A percentile compares a stretch with the other conserved stretches of the same genome.
Evolutionary conservation across 2,329 filamentous ascomycete genomes (phyloP).

Genomic region (Elsinoe perseae): DNA sequence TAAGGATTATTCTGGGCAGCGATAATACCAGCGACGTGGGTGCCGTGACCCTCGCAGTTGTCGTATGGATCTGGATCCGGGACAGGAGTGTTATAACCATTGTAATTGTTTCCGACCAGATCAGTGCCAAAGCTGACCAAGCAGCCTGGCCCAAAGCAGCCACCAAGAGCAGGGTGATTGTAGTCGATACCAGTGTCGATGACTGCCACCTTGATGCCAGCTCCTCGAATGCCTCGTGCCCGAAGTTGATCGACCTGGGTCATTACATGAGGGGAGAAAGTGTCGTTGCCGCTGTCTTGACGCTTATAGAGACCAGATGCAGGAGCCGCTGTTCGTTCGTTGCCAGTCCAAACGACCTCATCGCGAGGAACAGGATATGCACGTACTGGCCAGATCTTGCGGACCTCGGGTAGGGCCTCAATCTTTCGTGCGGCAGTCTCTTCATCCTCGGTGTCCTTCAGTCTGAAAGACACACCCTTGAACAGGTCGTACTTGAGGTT

Average conservation of each 20-base stretch:
- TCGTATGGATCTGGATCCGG: conserved; percentile 49
- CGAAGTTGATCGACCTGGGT: conserved; percentile 34
- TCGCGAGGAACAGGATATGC: conserved; percentile 21
- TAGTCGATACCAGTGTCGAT: conserved; percentile 50
- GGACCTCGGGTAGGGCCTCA: conserved; percentile 20
- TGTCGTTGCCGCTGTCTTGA: conserved; percentile 20
- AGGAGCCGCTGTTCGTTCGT: conserved; percentile 14
- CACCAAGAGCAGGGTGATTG: conserved; percentile 55
- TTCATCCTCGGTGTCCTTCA: conserved; percentile 20
- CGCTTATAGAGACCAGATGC: conserved; percentile 18
- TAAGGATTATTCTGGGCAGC: conserved; percentile 49
- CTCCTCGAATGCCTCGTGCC: conserved; percentile 39
- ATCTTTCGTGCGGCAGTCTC: conserved; percentile 21
- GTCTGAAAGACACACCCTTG: conserved; percentile 23
- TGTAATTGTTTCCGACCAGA: conserved; percentile 47
- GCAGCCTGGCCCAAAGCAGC: conserved; percentile 54
- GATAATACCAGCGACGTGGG: conserved; percentile 55
- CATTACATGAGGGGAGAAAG: conserved; percentile 30
- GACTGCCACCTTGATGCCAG: conserved; percentile 39
- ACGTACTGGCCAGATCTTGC: conserved; percentile 23
- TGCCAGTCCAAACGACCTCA: conserved; percentile 20
- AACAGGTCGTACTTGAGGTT: conserved; percentile 21
- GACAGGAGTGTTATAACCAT: conserved; percentile 30
- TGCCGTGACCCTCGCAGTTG: conserved; percentile 52
- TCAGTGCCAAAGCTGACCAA: conserved; percentile 52